These are phyloP conservation scores for Pyrus communis DNA, from an alignment of 306 rosid genomes.

Conservation along the genomic window DNA sequence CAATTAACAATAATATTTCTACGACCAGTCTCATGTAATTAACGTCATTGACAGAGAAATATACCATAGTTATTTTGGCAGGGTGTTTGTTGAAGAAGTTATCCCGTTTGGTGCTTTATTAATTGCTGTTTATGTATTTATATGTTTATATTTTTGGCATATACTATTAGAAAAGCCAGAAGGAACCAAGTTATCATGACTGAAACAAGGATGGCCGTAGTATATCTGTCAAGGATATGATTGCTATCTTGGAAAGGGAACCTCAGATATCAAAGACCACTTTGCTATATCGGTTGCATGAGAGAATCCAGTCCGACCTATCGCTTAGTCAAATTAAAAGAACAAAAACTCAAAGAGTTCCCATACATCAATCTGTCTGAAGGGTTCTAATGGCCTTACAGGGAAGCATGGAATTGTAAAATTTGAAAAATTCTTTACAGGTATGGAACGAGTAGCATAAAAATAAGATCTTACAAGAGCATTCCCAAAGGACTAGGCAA, in stretches of 20 bases:
- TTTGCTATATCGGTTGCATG: conserved; percentile 49
- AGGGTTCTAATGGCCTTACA: neutral
- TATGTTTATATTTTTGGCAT: conserved; percentile 16
- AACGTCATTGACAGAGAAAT: neutral
- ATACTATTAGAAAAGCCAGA: conserved; percentile 41
- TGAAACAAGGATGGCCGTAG: conserved; percentile 47
- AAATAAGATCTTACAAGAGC: too few species aligned
- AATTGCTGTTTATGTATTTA: neutral
- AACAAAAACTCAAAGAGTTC: neutral
- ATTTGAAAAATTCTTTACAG: neutral
- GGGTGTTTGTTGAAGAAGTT: neutral
- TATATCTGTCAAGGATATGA: conserved; percentile 64
- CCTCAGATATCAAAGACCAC: conserved; percentile 75
- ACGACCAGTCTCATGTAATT: neutral
- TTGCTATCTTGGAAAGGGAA: conserved; percentile 78
- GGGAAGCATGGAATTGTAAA: neutral
- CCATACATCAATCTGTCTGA: neutral
- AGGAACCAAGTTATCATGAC: conserved; percentile 34
- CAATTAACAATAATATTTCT: neutral
- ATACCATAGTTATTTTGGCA: neutral
- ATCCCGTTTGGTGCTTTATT: neutral
- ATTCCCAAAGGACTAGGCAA: too few species aligned
- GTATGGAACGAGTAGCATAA: neutral
- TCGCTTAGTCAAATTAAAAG: conserved; percentile 21
- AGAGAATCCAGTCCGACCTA: conserved; percentile 40